Evolutionary conservation across 441 rosid species (phyloP).

Genomic region (Arabidopsis hybrid): DNA sequence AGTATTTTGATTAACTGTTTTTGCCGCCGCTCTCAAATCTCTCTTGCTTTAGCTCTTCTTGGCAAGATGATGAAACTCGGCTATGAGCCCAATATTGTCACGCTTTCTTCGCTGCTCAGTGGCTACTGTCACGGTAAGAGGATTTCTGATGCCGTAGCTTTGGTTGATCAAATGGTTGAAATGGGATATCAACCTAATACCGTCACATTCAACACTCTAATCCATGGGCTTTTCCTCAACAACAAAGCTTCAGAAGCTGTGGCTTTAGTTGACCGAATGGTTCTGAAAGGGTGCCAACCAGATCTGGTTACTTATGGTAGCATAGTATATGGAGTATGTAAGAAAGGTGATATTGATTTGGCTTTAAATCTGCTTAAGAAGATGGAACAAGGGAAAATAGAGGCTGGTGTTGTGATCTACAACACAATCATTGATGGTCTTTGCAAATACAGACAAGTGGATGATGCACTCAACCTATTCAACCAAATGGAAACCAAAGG

Average conservation of each 20-base stretch:
- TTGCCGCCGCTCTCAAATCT: not conserved
- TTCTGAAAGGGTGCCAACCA: not conserved
- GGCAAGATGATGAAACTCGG: slow-evolving; percentile 38
- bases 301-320: not conserved
- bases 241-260: not conserved
- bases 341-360: not conserved
- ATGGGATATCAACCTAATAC: not conserved
- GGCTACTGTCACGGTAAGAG: slow-evolving; percentile 1
- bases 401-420: not conserved
- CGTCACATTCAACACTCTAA: slow-evolving; percentile 11
- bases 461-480: slow-evolving; percentile 16
- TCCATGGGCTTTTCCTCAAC: slow-evolving; percentile 34
- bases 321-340: not conserved
- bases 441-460: not conserved
- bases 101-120: not conserved
- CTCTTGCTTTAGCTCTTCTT: slow-evolving; percentile 25
- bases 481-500: slow-evolving; percentile 30
- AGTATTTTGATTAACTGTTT: slow-evolving; percentile 42
- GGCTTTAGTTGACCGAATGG: slow-evolving; percentile 23
- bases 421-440: slow-evolving; percentile 26
- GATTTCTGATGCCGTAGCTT: not conserved
- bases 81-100: not conserved
- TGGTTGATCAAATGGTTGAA: slow-evolving; percentile 19
- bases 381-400: not conserved
- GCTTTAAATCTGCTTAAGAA: slow-evolving; percentile 2